phyloP scores from a whole-genome alignment of 768 basidiomycete species.

The Pholiota microspora region DNA sequence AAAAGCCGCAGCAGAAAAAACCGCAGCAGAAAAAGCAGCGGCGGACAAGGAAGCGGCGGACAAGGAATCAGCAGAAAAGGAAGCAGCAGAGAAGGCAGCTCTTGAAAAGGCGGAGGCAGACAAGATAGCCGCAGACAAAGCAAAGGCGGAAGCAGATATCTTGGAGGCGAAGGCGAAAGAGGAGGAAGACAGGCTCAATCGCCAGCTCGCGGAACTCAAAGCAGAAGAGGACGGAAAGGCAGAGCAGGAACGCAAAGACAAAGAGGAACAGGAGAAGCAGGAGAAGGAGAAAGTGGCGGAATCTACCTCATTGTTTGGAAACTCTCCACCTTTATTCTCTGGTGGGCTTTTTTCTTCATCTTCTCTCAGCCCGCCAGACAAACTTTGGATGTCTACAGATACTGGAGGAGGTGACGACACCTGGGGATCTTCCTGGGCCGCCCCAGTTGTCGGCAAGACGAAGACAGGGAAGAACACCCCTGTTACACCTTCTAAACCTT shows the following conservation, averaged over 20 bases:
- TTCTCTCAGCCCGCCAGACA: slow-evolving; percentile 22
- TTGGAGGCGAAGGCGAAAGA: neutral
- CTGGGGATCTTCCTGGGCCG: slow-evolving; percentile 17
- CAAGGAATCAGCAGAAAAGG: neutral
- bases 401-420: slow-evolving; percentile 21
- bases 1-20: slow-evolving; percentile 1
- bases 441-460: slow-evolving; percentile 14
- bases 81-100: neutral
- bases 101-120: neutral
- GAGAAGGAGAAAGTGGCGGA: slow-evolving; percentile 13
- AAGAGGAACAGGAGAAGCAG: no score
- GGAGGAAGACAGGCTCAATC: slow-evolving; percentile 11
- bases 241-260: slow-evolving; percentile 17
- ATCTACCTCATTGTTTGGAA: slow-evolving; percentile 16
- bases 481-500: slow-evolving; percentile 6
- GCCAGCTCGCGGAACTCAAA: slow-evolving; percentile 5
- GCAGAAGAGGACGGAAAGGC: slow-evolving; percentile 11
- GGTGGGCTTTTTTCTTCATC: slow-evolving; percentile 23
- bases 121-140: slow-evolving; percentile 6
- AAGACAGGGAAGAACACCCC: slow-evolving; percentile 22
- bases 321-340: slow-evolving; percentile 15
- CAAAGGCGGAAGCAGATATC: slow-evolving; percentile 11
- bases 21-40: slow-evolving; percentile 10
- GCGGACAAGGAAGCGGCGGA: neutral
- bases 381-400: slow-evolving; percentile 23